Conservation (phyloP, 1,284 basidiomycete genomes). For the Salmacisia buchloeana region DNA sequence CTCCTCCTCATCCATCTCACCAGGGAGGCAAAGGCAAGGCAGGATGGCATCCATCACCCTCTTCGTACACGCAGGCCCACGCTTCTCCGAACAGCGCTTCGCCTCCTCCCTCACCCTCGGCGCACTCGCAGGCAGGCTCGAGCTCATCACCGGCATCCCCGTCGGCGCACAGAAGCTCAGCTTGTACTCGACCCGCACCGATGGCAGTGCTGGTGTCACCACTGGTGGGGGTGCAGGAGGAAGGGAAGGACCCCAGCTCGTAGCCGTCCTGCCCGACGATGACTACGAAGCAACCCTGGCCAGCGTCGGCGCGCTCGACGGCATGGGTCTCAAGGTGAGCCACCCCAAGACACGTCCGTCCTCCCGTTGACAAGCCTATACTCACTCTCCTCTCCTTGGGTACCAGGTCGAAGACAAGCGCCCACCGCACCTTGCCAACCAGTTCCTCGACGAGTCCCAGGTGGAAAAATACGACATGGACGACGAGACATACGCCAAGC, state of each 20-base stretch:
- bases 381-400: neutral
- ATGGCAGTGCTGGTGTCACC: no score
- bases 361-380: neutral
- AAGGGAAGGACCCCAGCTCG: conserved; percentile 55
- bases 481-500: conserved; percentile 71
- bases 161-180: conserved; percentile 41
- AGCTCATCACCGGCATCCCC: conserved; percentile 83
- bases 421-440: conserved; percentile 61
- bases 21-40: no score
- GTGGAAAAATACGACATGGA: conserved; percentile 91
- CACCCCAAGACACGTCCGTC: conserved; percentile 22
- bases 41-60: conserved; percentile 33
- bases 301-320: conserved; percentile 66
- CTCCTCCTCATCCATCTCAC: no score
- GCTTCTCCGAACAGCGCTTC: conserved; percentile 31
- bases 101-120: conserved; percentile 23
- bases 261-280: conserved; percentile 55
- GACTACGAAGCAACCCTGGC: conserved; percentile 67
- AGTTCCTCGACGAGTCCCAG: conserved; percentile 73
- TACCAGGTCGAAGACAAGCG: conserved; percentile 22
- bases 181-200: conserved; percentile 56
- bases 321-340: conserved; percentile 67
- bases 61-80: conserved; percentile 36
- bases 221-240: no score
- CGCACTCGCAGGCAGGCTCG: conserved; percentile 67